Conservation (phyloP, 2,329 filamentous ascomycete species). For the Ascochyta rabiei region DNA sequence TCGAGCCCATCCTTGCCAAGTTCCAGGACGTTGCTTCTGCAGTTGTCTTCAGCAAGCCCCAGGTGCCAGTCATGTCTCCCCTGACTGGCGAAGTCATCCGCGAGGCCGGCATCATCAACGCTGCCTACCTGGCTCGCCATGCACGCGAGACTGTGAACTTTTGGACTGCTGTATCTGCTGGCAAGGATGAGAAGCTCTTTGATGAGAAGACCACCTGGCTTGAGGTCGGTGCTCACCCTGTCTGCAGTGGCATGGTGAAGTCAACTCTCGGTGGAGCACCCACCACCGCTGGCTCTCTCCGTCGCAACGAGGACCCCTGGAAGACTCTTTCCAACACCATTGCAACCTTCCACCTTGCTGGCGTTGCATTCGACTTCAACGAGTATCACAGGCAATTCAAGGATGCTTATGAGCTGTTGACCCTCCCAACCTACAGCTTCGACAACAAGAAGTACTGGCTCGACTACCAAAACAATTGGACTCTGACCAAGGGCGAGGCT, state of each 20-base stretch:
- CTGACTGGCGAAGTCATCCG: conserved; percentile 66
- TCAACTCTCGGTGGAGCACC: conserved; percentile 63
- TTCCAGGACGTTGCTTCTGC: conserved; percentile 62
- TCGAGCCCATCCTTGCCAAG: conserved; percentile 66
- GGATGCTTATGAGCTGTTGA: conserved; percentile 62
- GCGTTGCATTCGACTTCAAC: conserved; percentile 71
- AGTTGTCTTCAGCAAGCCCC: conserved; percentile 64
- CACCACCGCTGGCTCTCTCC: conserved; percentile 65
- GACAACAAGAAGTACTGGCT: conserved; percentile 77
- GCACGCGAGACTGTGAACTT: conserved; percentile 74
- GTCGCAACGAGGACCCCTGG: conserved; percentile 67
- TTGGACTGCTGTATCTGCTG: conserved; percentile 64
- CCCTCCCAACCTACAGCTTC: conserved; percentile 71
- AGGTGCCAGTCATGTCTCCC: conserved; percentile 70
- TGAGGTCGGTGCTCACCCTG: conserved; percentile 76
- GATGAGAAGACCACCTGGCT: conserved; percentile 72
- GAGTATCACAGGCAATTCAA: conserved; percentile 71
- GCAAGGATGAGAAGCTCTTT: conserved; percentile 64
- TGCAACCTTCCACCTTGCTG: conserved; percentile 65
- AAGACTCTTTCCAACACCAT: conserved; percentile 66
- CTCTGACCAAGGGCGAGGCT: conserved; percentile 69
- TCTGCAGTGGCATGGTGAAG: conserved; percentile 72
- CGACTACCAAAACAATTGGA: conserved; percentile 74
- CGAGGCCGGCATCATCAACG: conserved; percentile 62
- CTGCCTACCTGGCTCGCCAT: conserved; percentile 68